A percentile compares a stretch with the other conserved stretches of the same genome.
phyloP scores from a whole-genome alignment of 805 yeast genomes.

The Saccharomycopsis malanga region DNA sequence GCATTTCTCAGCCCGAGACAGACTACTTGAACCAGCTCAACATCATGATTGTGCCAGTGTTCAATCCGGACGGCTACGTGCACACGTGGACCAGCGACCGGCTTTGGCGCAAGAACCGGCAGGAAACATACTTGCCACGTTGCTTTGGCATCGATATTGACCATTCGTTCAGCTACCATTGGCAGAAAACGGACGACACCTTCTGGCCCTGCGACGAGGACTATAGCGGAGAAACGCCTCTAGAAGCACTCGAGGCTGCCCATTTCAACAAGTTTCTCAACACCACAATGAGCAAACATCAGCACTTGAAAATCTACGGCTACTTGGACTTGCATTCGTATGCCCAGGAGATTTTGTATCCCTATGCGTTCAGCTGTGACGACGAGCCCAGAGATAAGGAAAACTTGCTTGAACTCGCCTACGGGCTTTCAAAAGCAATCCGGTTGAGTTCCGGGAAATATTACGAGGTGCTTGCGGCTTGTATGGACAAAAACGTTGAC shows the following conservation, averaged over 20 bases:
- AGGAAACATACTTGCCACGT: conserved; percentile 54
- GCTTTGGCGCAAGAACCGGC: conserved; percentile 85
- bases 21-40: conserved; percentile 52
- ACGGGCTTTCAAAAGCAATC: conserved; percentile 70
- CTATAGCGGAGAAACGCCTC: conserved; percentile 68
- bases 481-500: conserved; percentile 72
- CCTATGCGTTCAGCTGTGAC: conserved; percentile 74
- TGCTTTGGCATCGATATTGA: conserved; percentile 86
- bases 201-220: conserved; percentile 72
- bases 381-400: conserved; percentile 73
- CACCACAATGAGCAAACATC: conserved; percentile 33
- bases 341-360: conserved; percentile 75
- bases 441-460: conserved; percentile 54
- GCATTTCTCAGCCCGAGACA: conserved; percentile 34
- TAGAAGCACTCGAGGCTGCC: conserved; percentile 56
- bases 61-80: conserved; percentile 87
- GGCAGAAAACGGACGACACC: conserved; percentile 53
- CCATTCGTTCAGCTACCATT: conserved; percentile 72
- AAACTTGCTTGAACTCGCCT: conserved; percentile 72
- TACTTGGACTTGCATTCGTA: conserved; percentile 81
- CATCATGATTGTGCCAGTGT: conserved; percentile 71
- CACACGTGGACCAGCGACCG: conserved; percentile 77
- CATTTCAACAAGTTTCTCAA: conserved; percentile 43
- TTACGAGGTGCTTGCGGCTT: conserved; percentile 70
- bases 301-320: conserved; percentile 59